Percentiles rank a stretch among this genome's conserved stretches.
These are phyloP conservation scores for Raffaelea albimanens DNA, from an alignment of 2,329 filamentous ascomycete genomes.

Conservation along the genomic window DNA sequence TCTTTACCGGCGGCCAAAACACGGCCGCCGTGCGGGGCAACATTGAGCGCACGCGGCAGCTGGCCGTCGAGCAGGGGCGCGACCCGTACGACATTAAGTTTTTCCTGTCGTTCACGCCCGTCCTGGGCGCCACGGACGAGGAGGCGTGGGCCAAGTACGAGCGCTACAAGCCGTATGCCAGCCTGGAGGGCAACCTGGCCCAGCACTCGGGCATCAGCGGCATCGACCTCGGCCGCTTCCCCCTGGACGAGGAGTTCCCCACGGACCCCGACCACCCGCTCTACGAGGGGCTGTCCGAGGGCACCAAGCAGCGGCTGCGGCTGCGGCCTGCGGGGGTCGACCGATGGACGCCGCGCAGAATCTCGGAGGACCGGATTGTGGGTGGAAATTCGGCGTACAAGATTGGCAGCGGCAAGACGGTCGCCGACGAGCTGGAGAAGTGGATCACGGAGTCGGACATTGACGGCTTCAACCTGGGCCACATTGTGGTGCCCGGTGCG, in stretches of 20 bases:
- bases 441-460: constrained; percentile 62
- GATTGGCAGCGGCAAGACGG: constrained; percentile 54
- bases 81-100: constrained; percentile 13
- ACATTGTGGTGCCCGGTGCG: constrained; percentile 34
- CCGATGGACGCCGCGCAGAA: constrained; percentile 9
- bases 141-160: constrained; percentile 14
- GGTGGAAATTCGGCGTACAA: constrained; percentile 18
- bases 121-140: constrained; percentile 12
- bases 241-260: constrained; percentile 14
- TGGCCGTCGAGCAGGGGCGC: constrained; percentile 10
- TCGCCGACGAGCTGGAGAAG: constrained; percentile 57
- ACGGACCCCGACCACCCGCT: constrained; percentile 3
- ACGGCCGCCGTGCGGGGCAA: constrained; percentile 5
- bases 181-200: constrained; percentile 13
- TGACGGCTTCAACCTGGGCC: constrained; percentile 63
- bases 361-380: constrained; percentile 6
- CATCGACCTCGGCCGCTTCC: constrained; percentile 15
- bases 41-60: constrained; percentile 8
- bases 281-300: constrained; percentile 4
- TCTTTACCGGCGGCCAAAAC: constrained; percentile 11
- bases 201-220: constrained; percentile 15
- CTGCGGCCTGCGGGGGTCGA: constrained; percentile 5
- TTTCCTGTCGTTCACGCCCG: constrained; percentile 11
- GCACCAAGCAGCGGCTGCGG: constrained; percentile 3
- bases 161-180: constrained; percentile 9